phyloP scores from a whole-genome alignment of 2,329 filamentous ascomycete species.

The Alternaria metachromatica region DNA sequence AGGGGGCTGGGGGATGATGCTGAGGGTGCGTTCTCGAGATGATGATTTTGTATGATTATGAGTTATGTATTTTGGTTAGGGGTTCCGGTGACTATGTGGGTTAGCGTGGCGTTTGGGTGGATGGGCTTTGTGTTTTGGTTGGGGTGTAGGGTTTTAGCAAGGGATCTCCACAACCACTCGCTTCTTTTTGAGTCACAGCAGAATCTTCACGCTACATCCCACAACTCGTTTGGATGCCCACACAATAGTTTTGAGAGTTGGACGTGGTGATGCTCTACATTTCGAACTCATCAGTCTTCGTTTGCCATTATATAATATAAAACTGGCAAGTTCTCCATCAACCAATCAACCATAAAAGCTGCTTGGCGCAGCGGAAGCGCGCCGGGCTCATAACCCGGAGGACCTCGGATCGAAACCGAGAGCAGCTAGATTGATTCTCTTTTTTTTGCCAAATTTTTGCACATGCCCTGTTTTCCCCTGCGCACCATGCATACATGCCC shows the following conservation, averaged over 20 bases:
- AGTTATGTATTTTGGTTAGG: neutral
- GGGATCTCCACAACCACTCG: neutral
- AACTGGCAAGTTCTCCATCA: neutral
- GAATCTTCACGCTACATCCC: neutral
- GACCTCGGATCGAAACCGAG: constrained; percentile 35
- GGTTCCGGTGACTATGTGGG: neutral
- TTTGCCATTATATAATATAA: neutral
- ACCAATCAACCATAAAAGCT: constrained; percentile 30
- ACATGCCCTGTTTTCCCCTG: neutral
- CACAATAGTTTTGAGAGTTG: neutral
- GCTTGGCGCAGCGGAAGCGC: constrained; percentile 46
- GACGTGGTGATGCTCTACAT: too few relatives aligned
- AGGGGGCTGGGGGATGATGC: constrained; percentile 45
- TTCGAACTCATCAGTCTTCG: too few relatives aligned
- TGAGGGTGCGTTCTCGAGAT: constrained; percentile 40
- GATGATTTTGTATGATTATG: neutral
- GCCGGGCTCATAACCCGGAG: constrained; percentile 49
- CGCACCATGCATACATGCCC: too few relatives aligned
- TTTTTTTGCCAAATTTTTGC: constrained; percentile 13
- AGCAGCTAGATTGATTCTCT: constrained; percentile 23
- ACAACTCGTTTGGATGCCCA: rapidly evolving
- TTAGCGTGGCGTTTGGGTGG: constrained; percentile 3
- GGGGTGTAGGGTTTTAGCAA: neutral
- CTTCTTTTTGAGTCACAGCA: neutral
- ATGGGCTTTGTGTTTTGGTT: neutral